These are phyloP conservation scores for Chalciporus sphaerocephalus DNA, from an alignment of 768 basidiomycete species.

Conservation along the genomic window DNA sequence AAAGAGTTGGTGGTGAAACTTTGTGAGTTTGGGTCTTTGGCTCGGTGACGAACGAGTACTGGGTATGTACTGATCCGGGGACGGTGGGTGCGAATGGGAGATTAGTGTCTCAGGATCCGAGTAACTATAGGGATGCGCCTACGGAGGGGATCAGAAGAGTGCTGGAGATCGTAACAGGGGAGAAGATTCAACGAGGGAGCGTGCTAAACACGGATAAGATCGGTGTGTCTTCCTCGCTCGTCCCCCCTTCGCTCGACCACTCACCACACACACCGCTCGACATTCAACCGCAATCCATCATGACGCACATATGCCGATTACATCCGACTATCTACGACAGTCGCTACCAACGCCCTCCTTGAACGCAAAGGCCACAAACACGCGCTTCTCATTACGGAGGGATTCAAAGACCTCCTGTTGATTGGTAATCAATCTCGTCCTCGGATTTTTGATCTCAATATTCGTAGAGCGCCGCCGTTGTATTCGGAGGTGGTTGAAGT, in stretches of 20 bases:
- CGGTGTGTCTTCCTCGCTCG: conserved; percentile 42
- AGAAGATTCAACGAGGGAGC: conserved; percentile 60
- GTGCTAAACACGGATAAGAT: conserved; percentile 76
- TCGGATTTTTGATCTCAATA: conserved; percentile 91
- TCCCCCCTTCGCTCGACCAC: not conserved
- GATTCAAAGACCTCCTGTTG: conserved; percentile 85
- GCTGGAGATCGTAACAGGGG: conserved; percentile 69
- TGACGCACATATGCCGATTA: conserved; percentile 55
- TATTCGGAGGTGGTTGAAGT: conserved; percentile 64
- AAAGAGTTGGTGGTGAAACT: conserved; percentile 91
- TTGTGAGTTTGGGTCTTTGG: conserved; percentile 39
- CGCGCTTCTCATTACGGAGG: conserved; percentile 85
- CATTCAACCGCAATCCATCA: not conserved
- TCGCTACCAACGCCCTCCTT: conserved; percentile 92
- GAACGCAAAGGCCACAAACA: conserved; percentile 93
- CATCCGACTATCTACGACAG: conserved; percentile 88
- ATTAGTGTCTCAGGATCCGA: conserved; percentile 83
- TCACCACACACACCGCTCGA: not conserved
- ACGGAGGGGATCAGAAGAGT: conserved; percentile 90
- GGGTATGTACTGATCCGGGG: no score
- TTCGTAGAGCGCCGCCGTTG: conserved; percentile 69
- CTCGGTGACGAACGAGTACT: not conserved
- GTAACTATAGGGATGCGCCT: conserved; percentile 87
- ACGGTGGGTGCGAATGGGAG: not conserved
- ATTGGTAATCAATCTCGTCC: conserved; percentile 96